A percentile compares a stretch with the other conserved stretches of the same genome.
These are phyloP conservation scores for Seminavis robusta DNA, from an alignment of 108 stramenopile genomes.

Conservation along the genomic window DNA sequence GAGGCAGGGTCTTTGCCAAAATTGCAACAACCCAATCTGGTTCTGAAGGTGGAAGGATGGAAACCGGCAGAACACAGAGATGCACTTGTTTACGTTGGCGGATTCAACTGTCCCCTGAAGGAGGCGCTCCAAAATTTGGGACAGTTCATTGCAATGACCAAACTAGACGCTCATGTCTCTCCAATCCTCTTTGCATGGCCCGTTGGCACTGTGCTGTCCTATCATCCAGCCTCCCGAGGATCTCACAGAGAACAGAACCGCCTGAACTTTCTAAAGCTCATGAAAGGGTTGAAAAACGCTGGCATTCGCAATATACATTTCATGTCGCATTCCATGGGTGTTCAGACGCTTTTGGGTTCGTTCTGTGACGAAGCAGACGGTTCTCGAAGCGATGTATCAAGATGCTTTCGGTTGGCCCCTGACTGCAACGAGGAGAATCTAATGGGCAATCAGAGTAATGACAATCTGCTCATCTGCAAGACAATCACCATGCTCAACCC, in stretches of 20 bases:
- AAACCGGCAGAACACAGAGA: slow-evolving; percentile 10
- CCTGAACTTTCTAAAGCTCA: slow-evolving; percentile 22
- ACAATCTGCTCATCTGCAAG: no score
- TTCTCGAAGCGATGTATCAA: no score
- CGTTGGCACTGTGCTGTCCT: slow-evolving; percentile 32
- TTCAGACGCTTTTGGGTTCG: no score
- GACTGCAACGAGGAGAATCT: no score
- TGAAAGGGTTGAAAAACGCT: slow-evolving; percentile 20
- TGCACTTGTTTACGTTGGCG: slow-evolving; percentile 41
- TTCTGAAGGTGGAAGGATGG: slow-evolving; percentile 10
- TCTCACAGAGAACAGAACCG: slow-evolving; percentile 15
- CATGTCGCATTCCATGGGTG: slow-evolving; percentile 45
- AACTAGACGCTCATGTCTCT: slow-evolving; percentile 31
- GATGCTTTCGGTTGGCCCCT: no score
- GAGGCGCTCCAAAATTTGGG: slow-evolving; percentile 31
- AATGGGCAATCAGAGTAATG: no score
- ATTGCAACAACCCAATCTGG: no score
- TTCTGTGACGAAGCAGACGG: no score
- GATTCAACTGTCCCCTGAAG: slow-evolving; percentile 38
- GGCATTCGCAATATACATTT: slow-evolving; percentile 41
- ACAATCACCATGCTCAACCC: no score
- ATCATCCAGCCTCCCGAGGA: slow-evolving; percentile 5
- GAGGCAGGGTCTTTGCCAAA: no score
- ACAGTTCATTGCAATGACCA: slow-evolving; percentile 44
- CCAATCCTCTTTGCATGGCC: slow-evolving; percentile 41